Evolutionary conservation across 768 basidiomycete species (phyloP).

Genomic region (Amanita pallidorosea): DNA sequence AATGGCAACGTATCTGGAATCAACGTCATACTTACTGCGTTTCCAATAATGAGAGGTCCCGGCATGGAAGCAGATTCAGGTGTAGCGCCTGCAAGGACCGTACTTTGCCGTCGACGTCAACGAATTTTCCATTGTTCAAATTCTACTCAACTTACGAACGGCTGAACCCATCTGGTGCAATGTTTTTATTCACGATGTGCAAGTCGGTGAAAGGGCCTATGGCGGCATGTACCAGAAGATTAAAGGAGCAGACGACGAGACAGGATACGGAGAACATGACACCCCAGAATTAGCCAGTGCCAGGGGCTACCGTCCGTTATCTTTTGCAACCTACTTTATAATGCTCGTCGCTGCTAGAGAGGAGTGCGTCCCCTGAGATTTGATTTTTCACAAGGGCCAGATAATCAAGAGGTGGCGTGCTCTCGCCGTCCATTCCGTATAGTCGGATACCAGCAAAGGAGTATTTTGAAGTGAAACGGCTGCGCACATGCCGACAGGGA

Average conservation of each 20-base stretch:
- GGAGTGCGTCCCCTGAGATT: background rate
- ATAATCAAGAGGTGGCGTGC: background rate
- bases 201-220: slow-evolving; percentile 18
- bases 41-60: slow-evolving; percentile 30
- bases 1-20: background rate
- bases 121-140: background rate
- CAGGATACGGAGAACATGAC: background rate
- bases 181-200: slow-evolving; percentile 24
- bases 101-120: slow-evolving; percentile 1
- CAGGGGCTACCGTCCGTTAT: background rate
- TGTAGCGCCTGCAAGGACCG: slow-evolving; percentile 12
- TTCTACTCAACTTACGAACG: slow-evolving; percentile 21
- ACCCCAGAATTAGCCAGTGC: background rate
- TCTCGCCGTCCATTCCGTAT: no score
- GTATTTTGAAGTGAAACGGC: background rate
- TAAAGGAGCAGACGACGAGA: background rate
- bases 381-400: background rate
- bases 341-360: background rate
- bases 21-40: slow-evolving; percentile 8
- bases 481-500: no score
- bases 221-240: background rate
- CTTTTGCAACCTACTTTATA: background rate
- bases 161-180: slow-evolving; percentile 34
- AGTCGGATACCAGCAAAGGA: background rate
- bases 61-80: slow-evolving; percentile 10